phyloP scores from a whole-genome alignment of 768 basidiomycete genomes.

The Phaffia australis region DNA sequence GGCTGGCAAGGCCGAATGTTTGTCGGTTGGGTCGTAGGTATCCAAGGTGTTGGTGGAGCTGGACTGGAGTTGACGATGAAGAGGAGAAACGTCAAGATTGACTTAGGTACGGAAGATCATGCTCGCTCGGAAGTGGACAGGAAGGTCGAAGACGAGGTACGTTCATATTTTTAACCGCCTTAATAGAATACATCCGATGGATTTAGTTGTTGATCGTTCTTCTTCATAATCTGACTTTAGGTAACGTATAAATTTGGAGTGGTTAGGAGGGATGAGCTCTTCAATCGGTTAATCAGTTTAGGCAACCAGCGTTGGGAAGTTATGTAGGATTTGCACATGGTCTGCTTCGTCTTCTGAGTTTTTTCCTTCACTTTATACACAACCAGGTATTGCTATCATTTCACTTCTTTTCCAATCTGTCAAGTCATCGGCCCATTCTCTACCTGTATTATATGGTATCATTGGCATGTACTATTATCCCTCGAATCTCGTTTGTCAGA shows the following conservation, averaged over 20 bases:
- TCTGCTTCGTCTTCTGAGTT: no score
- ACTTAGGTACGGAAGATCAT: background rate
- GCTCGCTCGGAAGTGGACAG: background rate
- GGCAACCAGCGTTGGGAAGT: slow-evolving; percentile 23
- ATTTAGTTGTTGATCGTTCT: no score
- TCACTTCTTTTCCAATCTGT: no score
- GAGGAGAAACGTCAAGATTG: background rate
- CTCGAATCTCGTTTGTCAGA: no score
- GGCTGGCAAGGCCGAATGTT: slow-evolving; percentile 19
- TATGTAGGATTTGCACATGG: background rate
- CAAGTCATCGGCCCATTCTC: no score
- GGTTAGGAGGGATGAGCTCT: slow-evolving; percentile 24
- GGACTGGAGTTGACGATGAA: no score
- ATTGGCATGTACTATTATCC: no score
- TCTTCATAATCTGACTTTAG: background rate
- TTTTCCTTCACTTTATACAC: no score
- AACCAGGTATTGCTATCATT: no score
- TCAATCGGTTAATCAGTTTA: slow-evolving; percentile 14
- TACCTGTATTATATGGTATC: no score
- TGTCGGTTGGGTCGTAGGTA: slow-evolving; percentile 2
- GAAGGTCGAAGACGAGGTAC: background rate
- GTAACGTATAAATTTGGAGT: slow-evolving; percentile 20
- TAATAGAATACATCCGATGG: no score
- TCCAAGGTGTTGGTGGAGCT: slow-evolving; percentile 18
- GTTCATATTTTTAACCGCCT: no score